Base-by-base conservation (phyloP, 345 rosid species). In the Gossypium longicalyx region DNA sequence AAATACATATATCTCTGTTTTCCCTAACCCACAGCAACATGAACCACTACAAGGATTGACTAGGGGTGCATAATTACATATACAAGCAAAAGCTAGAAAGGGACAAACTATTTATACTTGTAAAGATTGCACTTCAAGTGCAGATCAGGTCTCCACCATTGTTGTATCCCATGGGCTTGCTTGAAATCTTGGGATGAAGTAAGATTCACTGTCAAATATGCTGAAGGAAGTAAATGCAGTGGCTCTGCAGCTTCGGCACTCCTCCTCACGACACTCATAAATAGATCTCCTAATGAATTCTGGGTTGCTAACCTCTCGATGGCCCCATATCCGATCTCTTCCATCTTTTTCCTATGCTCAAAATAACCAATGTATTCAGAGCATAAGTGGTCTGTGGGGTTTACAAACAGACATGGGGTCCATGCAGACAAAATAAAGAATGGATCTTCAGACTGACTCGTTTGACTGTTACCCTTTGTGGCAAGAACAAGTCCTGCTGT, bases 81-180 rank as follows among this genome's bases (percentile, higher is more conserved):
- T 29, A 70, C 23, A 53, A 51, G 22, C 54, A 10, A 67, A 67
- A 60, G 12, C 47, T 62, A 34, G n/a, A 61, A 27, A 38, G 19
- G 0, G 8, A 70, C 29, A 17, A 25, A 12, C 81, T 82, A 91
- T 54, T 75, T 77, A 79, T 90, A 93, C 70, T 63, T 76, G 85
- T 90, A 84, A 59, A 83, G 61, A 78, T 84, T 81, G 67, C 89
- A 84, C 67, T 89, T 82, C 74, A 93, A 70, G 27, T 80, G 56
- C 66, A 83, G 67, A 69, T 91, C 92, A 0, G 89, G 89, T 54
- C 81, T 74, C 98, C 97, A 95, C 99, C 98, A 95, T 64, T 93
- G 98, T 79, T 89, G 97, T 79, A 95, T 83, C 57, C 98, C 97
- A 77, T 95, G 99, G 10, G 98, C 98, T 74, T 84, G 81, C 78